Evolutionary conservation across 1,139 yeast species (phyloP), one percentile per base, ranked within the genome.

Genomic region (Suhomyces ambrosiae): DNA sequence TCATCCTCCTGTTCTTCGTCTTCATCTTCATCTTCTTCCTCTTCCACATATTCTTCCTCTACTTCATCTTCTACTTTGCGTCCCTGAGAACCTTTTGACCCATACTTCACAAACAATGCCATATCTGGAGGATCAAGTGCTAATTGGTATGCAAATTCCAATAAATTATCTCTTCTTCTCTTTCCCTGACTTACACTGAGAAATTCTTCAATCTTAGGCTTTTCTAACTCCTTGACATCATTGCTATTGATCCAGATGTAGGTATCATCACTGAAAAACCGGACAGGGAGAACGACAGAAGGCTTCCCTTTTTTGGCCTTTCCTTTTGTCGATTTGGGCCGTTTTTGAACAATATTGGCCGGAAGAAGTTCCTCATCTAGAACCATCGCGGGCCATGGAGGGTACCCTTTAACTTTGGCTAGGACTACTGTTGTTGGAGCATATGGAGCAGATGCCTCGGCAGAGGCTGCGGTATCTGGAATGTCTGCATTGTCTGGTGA

Each of bases 301-400:
- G 54, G 57, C 45, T 52, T 42, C 35, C 48, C 50, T 37, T 51
- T 50, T 40, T 52, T 48, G 36, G 53, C 44, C 42, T 50, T 41
- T n/a, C 34, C 41, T 48, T 50, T 41, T 24, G 59, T 53, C 12
- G 62, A 47, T 48, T 74, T 78, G 9, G 85, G 80, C 45, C 71
- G 75, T 42, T 69, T 71, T 23, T 60, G 55, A 28, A 61, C 45
- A 19, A 84, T 74, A 47, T 74, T 65, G 8, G 65, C 71, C 1
- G 92, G 90, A 8, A 84, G 63, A 5, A 75, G 53, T 17, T 70
- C 65, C 38, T 66, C 72, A 2, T 82, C 83, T n/a, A 84, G 69
- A 2, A 84, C 78, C 77, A 83, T 79, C 3, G 88, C 87, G 0
- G 92, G 92, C 92, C 92, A 84, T 30, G 86, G 81, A 6, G 90